Evolutionary conservation across 164 flowering plant species (phyloP).

Genomic region (Houttuynia cordata): DNA sequence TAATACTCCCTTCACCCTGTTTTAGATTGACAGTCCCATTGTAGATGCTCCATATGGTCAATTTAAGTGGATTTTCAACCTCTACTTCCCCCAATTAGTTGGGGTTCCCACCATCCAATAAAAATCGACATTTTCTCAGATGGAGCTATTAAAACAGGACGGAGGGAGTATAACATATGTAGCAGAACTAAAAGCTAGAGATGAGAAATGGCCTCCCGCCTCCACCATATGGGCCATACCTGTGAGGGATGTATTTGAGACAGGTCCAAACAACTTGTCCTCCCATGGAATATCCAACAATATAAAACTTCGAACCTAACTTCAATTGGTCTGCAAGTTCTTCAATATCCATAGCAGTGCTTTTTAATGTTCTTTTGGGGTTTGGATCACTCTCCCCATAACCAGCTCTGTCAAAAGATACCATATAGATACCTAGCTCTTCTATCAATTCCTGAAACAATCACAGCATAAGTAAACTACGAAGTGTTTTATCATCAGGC

Average conservation of each 20-base stretch:
- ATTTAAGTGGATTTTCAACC: too few relatives aligned
- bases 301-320: slow-evolving; percentile 40
- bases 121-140: too few relatives aligned
- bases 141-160: too few relatives aligned
- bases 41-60: too few relatives aligned
- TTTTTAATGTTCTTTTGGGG: slow-evolving; percentile 36
- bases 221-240: slow-evolving; percentile 9
- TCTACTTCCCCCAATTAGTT: too few relatives aligned
- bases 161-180: too few relatives aligned
- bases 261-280: slow-evolving; percentile 36
- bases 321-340: slow-evolving; percentile 50
- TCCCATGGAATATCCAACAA: slow-evolving; percentile 42
- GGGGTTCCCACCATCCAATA: too few relatives aligned
- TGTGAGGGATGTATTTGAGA: slow-evolving; percentile 33
- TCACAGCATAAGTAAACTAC: neutral
- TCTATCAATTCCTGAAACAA: slow-evolving; percentile 37
- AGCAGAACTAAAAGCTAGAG: neutral
- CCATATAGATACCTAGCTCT: slow-evolving; percentile 33
- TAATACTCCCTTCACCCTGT: too few relatives aligned
- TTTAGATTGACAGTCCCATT: too few relatives aligned
- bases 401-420: slow-evolving; percentile 53
- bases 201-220: neutral
- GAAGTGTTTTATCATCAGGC: neutral
- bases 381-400: slow-evolving; percentile 58
- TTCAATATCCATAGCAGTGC: slow-evolving; percentile 50